A percentile compares a stretch with the other conserved stretches of the same genome.
Evolutionary conservation across 352 stramenopile species (phyloP).

Genomic region (Globisporangium cylindrosporum): DNA sequence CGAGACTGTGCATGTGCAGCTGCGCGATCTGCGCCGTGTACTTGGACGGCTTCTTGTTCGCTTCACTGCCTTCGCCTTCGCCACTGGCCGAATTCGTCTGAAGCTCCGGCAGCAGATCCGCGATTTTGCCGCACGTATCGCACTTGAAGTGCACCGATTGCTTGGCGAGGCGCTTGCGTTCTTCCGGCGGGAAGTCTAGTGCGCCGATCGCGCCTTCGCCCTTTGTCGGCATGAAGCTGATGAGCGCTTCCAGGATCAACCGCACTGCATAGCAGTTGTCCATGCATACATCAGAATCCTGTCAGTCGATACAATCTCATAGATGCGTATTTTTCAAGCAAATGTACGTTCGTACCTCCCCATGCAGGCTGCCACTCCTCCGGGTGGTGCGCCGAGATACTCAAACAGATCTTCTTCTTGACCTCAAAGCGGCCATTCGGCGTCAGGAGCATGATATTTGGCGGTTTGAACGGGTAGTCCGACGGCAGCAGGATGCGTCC

Average conservation of each 20-base stretch:
- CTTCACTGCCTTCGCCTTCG: conserved; percentile 16
- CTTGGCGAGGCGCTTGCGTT: conserved; percentile 59
- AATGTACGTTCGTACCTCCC: conserved; percentile 35
- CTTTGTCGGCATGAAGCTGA: conserved; percentile 96
- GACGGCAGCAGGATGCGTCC: conserved; percentile 94
- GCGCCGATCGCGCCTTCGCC: conserved; percentile 81
- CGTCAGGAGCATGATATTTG: conserved; percentile 98
- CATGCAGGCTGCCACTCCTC: conserved; percentile 97
- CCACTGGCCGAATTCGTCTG: conserved; percentile 6
- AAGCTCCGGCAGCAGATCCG: conserved; percentile 65
- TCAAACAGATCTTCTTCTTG: conserved; percentile 98
- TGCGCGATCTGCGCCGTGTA: conserved; percentile 81
- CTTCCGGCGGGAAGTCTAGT: conserved; percentile 68
- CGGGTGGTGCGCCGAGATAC: conserved; percentile 96
- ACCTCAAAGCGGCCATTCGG: conserved; percentile 97
- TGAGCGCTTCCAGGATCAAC: conserved; percentile 97
- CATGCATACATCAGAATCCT: not conserved
- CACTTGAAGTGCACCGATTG: conserved; percentile 80
- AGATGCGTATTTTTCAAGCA: not conserved
- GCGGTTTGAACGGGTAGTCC: conserved; percentile 96
- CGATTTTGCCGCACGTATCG: conserved; percentile 65
- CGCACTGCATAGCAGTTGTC: conserved; percentile 62
- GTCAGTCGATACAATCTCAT: not conserved
- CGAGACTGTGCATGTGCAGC: conserved; percentile 75
- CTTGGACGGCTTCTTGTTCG: conserved; percentile 42